Evolutionary conservation across 208 protist species (phyloP).

Genomic region (Entamoeba invadens): DNA sequence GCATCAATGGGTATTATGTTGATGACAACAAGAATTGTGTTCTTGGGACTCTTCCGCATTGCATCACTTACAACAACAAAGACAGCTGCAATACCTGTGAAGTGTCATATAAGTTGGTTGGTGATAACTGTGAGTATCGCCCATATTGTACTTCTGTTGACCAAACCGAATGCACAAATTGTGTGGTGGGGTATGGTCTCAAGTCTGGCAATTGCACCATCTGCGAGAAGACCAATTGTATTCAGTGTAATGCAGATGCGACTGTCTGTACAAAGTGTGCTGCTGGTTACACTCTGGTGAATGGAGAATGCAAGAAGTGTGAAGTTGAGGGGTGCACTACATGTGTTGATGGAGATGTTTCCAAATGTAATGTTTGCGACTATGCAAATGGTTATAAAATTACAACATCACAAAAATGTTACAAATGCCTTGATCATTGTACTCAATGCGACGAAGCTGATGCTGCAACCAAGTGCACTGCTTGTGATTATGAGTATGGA

Average conservation of each 20-base stretch:
- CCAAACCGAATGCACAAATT: not conserved
- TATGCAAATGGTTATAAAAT: too few species aligned
- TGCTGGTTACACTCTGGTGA: not conserved
- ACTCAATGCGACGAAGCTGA: too few species aligned
- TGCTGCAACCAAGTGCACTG: too few species aligned
- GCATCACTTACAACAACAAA: not conserved
- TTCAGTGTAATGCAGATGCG: not conserved
- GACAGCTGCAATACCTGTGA: not conserved
- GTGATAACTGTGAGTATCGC: not conserved
- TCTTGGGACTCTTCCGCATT: not conserved
- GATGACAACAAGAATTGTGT: not conserved
- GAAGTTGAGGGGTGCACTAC: too few species aligned
- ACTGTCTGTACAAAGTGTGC: not conserved
- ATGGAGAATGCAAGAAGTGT: too few species aligned
- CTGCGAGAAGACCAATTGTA: not conserved
- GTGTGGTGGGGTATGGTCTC: not conserved
- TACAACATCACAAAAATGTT: too few species aligned
- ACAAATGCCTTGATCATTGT: too few species aligned
- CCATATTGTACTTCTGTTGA: not conserved
- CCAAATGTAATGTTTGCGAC: too few species aligned
- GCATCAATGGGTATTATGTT: not conserved
- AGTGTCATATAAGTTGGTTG: not conserved
- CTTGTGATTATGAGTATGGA: too few species aligned
- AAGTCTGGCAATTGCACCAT: not conserved
- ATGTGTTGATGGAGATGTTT: too few species aligned